Base-by-base conservation (phyloP, 495 filamentous ascomycete genomes). In the Tuber melanosporum region DNA sequence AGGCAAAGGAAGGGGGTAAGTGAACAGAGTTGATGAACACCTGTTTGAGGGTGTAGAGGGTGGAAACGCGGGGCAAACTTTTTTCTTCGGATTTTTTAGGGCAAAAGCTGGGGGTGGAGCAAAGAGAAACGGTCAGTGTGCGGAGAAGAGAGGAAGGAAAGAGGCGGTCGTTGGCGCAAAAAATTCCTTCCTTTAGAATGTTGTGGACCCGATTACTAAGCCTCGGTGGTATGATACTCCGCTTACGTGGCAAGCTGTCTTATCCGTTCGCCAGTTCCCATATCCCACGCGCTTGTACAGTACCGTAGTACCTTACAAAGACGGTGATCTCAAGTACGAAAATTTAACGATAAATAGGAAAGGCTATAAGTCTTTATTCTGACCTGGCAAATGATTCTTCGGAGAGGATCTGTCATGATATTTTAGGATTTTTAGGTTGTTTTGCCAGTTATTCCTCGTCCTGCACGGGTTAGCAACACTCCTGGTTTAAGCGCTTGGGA, bases 141-240 rank as follows among this genome's bases (percentile, higher is more conserved):
- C 72, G 78, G 76, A 78, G 78, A 78, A 75, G 44, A 71, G 71
- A 73, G 43, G 70, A 57, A 72, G 70, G 75, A 73, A 80, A 36
- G 41, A 71, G 43, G 22, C n/a, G 20, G 66, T 44, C 44, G 41
- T 70, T 45, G 19, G 77, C 41, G 72, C 73, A 72, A 71, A 80
- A 80, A 80, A 73, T 57, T 73, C 71, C 79, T 79, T 80, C 73
- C 71, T 32, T 71, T n/a, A 74, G 77, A 74, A 19, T 66, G 57
- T 19, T 66, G 57, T 36, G 57, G 71, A 70, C 32, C 42, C 20
- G 78, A 80, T 80, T 73, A 80, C 77, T 80, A 77, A 80, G 74
- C 77, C 14, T 15, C 0, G 10, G 52, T 14, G n/a, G n/a, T 15
- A 8, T 14, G n/a, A 9, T 15, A 8, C 14, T 14, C 57, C 57